Evolutionary conservation across 2,329 filamentous ascomycete species (phyloP).

Genomic region (Colletotrichum tabaci): DNA sequence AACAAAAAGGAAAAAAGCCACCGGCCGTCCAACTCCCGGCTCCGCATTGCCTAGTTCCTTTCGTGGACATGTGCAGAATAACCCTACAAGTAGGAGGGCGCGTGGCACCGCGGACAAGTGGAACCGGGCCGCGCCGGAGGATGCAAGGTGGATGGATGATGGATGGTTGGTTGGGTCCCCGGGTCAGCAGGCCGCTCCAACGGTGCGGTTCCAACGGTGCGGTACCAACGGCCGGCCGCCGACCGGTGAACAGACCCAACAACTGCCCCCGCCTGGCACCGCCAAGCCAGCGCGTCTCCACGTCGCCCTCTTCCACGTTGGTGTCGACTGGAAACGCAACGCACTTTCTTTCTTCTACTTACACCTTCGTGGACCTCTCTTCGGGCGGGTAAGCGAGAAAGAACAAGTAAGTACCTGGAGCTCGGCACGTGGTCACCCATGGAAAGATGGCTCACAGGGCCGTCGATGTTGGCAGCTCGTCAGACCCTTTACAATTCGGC

Average conservation of each 20-base stretch:
- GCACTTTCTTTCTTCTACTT: background rate
- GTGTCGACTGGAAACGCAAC: background rate
- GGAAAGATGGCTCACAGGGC: background rate
- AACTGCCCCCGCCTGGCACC: background rate
- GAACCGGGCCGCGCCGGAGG: background rate
- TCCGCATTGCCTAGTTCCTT: background rate
- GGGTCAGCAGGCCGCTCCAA: background rate
- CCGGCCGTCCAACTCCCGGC: background rate
- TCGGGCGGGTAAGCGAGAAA: background rate
- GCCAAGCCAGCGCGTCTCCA: background rate
- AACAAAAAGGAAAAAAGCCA: too few relatives aligned
- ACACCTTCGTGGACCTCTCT: background rate
- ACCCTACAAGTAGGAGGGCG: background rate
- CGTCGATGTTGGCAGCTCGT: background rate
- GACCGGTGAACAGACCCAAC: background rate
- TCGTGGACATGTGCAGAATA: background rate
- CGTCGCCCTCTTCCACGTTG: background rate
- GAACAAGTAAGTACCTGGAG: background rate
- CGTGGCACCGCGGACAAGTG: background rate
- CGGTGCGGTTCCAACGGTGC: background rate
- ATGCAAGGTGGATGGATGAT: too few relatives aligned
- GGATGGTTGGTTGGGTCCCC: too few relatives aligned
- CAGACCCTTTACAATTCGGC: too few relatives aligned
- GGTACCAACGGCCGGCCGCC: background rate
- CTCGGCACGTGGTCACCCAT: background rate